Evolutionary conservation across 306 rosid genomes (phyloP).

Genomic region (Castanea sativa): DNA sequence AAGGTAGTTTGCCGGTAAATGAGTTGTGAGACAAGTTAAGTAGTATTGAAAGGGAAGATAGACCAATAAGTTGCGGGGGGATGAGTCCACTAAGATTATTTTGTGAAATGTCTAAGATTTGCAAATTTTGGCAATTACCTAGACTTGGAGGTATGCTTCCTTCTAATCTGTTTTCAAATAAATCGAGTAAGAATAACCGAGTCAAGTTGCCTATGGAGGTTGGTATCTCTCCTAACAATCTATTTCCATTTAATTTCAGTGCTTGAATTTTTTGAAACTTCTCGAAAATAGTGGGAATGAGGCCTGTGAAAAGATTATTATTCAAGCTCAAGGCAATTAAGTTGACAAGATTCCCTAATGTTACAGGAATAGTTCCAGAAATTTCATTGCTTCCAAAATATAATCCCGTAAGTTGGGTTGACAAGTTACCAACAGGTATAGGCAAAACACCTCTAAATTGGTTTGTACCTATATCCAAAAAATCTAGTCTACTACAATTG

Average conservation of each 20-base stretch:
- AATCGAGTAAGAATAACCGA: background rate
- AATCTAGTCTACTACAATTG: conserved; percentile 18
- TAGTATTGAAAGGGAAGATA: conserved; percentile 5
- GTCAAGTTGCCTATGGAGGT: conserved; percentile 31
- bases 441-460: conserved; percentile 41
- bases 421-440: conserved; percentile 24
- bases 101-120: background rate
- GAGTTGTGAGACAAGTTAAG: conserved; percentile 32
- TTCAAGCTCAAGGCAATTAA: background rate
- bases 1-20: conserved; percentile 18
- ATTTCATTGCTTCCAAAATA: conserved; percentile 4
- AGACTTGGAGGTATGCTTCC: conserved; percentile 35
- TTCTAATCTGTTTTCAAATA: conserved; percentile 13
- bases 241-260: background rate
- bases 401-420: background rate
- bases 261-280: conserved; percentile 2
- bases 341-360: conserved; percentile 20
- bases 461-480: background rate
- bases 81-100: conserved; percentile 33
- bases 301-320: background rate
- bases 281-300: conserved; percentile 25
- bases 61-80: background rate
- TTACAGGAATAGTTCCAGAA: conserved; percentile 19
- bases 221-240: conserved; percentile 22
- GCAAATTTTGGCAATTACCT: conserved; percentile 12